Base-by-base conservation (phyloP, 2,329 filamentous ascomycete species). In the Mycosphaerella sp. region DNA sequence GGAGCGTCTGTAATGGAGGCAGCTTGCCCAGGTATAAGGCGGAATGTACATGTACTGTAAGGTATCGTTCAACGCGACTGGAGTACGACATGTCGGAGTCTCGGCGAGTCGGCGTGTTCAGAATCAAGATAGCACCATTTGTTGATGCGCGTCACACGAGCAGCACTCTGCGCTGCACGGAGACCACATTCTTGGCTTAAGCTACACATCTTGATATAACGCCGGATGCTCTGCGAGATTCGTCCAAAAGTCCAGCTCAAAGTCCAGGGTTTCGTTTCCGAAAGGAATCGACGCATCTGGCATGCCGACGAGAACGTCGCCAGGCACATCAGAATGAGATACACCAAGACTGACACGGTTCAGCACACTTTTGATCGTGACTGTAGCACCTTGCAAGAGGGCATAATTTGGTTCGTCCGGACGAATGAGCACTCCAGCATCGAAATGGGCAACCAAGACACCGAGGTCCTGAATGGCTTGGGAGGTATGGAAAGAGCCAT, bases 221-320 rank as follows among this genome's bases (percentile, higher is more conserved):
- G 51, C 58, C 41, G 67, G 66, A 59, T 69, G 67, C 9, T 64
- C 66, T 4, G 62, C 66, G 2, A 69, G 51, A 56, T 64, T 66
- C 12, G 58, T 49, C 67, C 67, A 69, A 36, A 69, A 69, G 26
- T 65, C 65, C 0, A 62, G 48, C 48, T 69, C 66, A 53, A 68
- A 68, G 47, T 68, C 64, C 4, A 51, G 12, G 11, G 14, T 45
- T 1, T 51, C 42, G 8, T 38, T 31, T 7, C 39, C 48, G 23
- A 56, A 39, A 7, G 38, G 26, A 8, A 45, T 44, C 58, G 55
- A 59, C 7, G 45, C 48, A 32, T 47, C 53, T 5, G 23, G 10
- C 12, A 44, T 21, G 8, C 41, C 34, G 23, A 52, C 11, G 6
- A 38, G 29, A 4, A 47, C 45, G 17, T 32, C 38, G 32, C 47